phyloP scores from a whole-genome alignment of 23 red algal genomes.

The Pyropia yezoensis region DNA sequence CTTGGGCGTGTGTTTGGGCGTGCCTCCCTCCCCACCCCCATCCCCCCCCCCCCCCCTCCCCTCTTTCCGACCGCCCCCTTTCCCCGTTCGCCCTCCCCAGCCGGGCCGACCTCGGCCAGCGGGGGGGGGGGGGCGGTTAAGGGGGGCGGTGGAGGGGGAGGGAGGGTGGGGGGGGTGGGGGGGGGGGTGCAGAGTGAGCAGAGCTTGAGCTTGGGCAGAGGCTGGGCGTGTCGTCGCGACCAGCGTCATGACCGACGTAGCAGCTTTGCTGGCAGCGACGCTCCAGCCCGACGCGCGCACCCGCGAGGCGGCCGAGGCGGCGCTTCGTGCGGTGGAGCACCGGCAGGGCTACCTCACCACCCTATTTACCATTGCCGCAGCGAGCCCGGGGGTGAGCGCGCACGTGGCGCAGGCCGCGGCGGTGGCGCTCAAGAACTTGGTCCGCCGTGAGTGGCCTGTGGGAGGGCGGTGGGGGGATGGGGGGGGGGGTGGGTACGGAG shows the following conservation, averaged over 20 bases:
- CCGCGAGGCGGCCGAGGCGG: not conserved
- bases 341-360: not conserved
- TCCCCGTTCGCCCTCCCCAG: too few relatives aligned
- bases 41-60: too few relatives aligned
- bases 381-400: not conserved
- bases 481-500: constrained; percentile 1
- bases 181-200: too few relatives aligned
- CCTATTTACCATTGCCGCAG: not conserved
- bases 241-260: not conserved
- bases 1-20: too few relatives aligned
- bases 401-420: constrained; percentile 19
- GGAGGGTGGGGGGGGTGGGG: too few relatives aligned
- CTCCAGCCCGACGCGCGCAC: not conserved
- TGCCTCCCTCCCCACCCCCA: too few relatives aligned
- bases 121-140: too few relatives aligned
- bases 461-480: constrained; percentile 1
- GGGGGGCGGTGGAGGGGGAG: too few relatives aligned
- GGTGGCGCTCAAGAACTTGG: constrained; percentile 36
- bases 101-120: too few relatives aligned
- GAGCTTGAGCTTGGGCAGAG: too few relatives aligned
- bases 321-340: not conserved
- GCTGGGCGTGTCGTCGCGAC: too few relatives aligned
- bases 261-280: not conserved
- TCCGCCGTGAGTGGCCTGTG: constrained; percentile 27
- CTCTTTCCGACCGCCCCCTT: too few relatives aligned